phyloP scores from a whole-genome alignment of 768 basidiomycete genomes.

The Myochromella boudieri region DNA sequence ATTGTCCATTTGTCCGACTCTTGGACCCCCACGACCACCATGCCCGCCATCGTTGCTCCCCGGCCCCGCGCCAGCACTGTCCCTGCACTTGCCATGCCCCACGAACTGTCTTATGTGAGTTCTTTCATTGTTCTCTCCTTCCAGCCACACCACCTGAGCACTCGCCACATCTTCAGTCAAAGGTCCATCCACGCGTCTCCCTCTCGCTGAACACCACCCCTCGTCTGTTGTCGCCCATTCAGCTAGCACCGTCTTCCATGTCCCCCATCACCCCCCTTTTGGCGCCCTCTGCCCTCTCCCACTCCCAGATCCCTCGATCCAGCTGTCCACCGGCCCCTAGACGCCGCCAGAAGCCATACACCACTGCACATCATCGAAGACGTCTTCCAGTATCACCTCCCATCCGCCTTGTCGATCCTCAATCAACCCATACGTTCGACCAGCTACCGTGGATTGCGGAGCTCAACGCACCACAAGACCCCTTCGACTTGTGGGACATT shows the following conservation, averaged over 20 bases:
- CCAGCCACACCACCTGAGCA: not conserved
- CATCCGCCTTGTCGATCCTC: slow-evolving; percentile 27
- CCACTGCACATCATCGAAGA: slow-evolving; percentile 27
- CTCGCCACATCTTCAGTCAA: slow-evolving; percentile 13
- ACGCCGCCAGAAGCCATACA: slow-evolving; percentile 30
- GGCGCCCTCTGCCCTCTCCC: slow-evolving; percentile 1
- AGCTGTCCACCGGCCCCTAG: slow-evolving; percentile 34
- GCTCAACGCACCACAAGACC: slow-evolving; percentile 46
- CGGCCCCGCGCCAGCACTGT: slow-evolving; percentile 24
- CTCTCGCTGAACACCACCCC: slow-evolving; percentile 4
- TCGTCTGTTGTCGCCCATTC: slow-evolving; percentile 24
- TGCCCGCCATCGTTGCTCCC: slow-evolving; percentile 45
- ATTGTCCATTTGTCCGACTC: slow-evolving; percentile 31
- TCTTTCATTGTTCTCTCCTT: not conserved
- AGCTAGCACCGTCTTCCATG: slow-evolving; percentile 17
- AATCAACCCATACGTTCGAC: slow-evolving; percentile 47
- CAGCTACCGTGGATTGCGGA: slow-evolving; percentile 67
- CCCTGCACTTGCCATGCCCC: slow-evolving; percentile 16
- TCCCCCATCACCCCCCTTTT: not conserved
- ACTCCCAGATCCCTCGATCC: slow-evolving; percentile 13
- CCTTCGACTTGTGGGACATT: slow-evolving; percentile 48
- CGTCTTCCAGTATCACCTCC: slow-evolving; percentile 28
- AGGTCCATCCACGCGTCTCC: slow-evolving; percentile 2
- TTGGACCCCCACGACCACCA: slow-evolving; percentile 20
- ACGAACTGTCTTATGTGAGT: slow-evolving; percentile 1